A percentile compares a stretch with the other conserved stretches of the same genome.
These are phyloP conservation scores for Laguncularia racemosa DNA, from an alignment of 345 rosid genomes.

Conservation along the genomic window DNA sequence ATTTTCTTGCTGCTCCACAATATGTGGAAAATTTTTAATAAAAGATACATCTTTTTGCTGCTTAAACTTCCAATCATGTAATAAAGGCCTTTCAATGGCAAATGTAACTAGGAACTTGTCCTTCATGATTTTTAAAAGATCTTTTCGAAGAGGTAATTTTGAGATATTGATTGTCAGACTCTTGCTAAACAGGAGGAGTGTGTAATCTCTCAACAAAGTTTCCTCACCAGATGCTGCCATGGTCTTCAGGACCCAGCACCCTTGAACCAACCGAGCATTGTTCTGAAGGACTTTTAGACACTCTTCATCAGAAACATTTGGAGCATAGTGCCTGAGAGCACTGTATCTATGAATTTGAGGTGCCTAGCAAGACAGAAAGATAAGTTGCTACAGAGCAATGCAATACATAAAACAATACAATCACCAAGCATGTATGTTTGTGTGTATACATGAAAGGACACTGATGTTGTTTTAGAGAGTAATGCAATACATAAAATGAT, in stretches of 20 bases:
- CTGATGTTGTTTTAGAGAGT: too few species aligned
- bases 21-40: slow-evolving; percentile 32
- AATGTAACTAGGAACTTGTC: slow-evolving; percentile 23
- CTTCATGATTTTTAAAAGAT: slow-evolving; percentile 20
- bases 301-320: slow-evolving; percentile 42
- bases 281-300: slow-evolving; percentile 45
- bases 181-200: slow-evolving; percentile 47
- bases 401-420: not conserved
- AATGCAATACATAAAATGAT: too few species aligned
- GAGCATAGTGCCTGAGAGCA: slow-evolving; percentile 54
- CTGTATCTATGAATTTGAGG: slow-evolving; percentile 47
- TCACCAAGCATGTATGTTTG: too few species aligned
- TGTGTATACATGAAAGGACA: too few species aligned
- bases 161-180: slow-evolving; percentile 18
- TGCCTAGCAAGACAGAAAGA: slow-evolving; percentile 29
- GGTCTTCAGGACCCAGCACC: slow-evolving; percentile 72
- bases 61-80: slow-evolving; percentile 53
- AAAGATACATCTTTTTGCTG: slow-evolving; percentile 33
- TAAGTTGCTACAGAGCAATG: not conserved
- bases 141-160: slow-evolving; percentile 13
- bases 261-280: slow-evolving; percentile 68
- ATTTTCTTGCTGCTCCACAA: slow-evolving; percentile 34
- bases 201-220: slow-evolving; percentile 41
- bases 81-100: slow-evolving; percentile 40
- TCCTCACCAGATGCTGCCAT: slow-evolving; percentile 27